Evolutionary conservation across 345 rosid genomes (phyloP), one percentile per base, ranked within the genome.

Genomic region (Eucalyptus pauciflora): DNA sequence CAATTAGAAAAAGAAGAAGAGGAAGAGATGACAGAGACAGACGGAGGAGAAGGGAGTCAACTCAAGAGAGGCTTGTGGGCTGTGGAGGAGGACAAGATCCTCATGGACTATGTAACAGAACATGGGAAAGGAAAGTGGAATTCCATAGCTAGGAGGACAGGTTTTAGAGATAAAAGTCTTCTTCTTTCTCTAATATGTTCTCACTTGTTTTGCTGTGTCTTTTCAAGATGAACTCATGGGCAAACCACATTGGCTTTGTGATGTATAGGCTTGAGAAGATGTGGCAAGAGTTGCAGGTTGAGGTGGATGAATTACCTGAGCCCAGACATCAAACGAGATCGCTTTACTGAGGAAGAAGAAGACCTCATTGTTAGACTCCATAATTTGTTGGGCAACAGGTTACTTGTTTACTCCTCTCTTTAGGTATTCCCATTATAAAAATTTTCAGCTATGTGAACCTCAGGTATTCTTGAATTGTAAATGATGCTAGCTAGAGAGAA

Each of bases 281-380:
- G 95, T 88, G 97, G 97, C 45, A 95, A 95, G 90, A 95, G 96
- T 79, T 94, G 96, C 46, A 90, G 96, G 89, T 89, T 95, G 87
- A 93, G 81, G 81, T 71, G 81, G 81, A 33, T 71, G 27, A 71
- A 71, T 71, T 71, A 71, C 81, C 4, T 71, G 81, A 71, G 81
- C 81, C 81, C 46, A 12, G 6, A 37, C 46, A 2, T 71, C 81
- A 71, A 71, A 7, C 81, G 25, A 71, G 81, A 37, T 33, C 14
- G 25, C 81, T 71, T 71, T 71, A 71, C 81, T 71, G 37, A 71
- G 81, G 81, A 71, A 71, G 81, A 71, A 71, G 81, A 71, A 37
- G 81, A 71, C 46, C 46, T 37, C 81, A 71, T 71, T 41, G 43
- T 71, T 71, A 71, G 81, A 37, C 81, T 71, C 25, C 81, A 71